Conservation (phyloP, 1,284 basidiomycete species). For the Fistulina hepatica region DNA sequence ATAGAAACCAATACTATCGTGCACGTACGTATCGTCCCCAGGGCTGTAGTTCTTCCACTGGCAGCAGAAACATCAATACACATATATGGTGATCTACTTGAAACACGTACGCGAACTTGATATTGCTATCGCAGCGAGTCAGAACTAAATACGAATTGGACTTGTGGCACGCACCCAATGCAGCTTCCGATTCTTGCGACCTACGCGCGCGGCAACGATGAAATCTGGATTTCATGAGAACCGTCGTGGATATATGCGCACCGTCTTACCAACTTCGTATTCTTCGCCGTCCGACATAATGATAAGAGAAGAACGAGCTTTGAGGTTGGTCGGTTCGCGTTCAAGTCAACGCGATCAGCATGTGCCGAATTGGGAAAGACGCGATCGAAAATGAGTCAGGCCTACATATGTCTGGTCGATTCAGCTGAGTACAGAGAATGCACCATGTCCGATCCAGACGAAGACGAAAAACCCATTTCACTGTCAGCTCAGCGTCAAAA, state of each 20-base stretch:
- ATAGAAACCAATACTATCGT: constrained; percentile 3
- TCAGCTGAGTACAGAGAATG: too few relatives aligned
- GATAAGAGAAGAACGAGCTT: background rate
- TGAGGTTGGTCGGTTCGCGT: too few relatives aligned
- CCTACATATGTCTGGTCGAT: too few relatives aligned
- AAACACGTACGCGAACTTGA: constrained; percentile 43
- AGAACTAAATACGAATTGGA: constrained; percentile 3
- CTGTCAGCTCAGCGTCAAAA: too few relatives aligned
- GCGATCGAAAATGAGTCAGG: too few relatives aligned
- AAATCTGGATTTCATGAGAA: constrained; percentile 30
- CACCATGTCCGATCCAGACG: too few relatives aligned
- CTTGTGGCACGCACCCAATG: constrained; percentile 29
- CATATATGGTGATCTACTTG: background rate
- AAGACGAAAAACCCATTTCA: too few relatives aligned
- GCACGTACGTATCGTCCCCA: constrained; percentile 57
- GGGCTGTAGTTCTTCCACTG: constrained; percentile 60
- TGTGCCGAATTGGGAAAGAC: too few relatives aligned
- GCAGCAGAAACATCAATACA: constrained; percentile 5
- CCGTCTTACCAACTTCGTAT: background rate
- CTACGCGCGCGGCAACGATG: constrained; percentile 39
- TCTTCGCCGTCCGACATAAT: background rate
- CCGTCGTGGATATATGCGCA: background rate
- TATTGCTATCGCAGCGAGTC: constrained; percentile 35
- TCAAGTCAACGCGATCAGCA: too few relatives aligned
- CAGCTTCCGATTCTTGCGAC: constrained; percentile 29